Evolutionary conservation across 257 asterid genomes (phyloP).

Genomic region (Schizonepeta tenuifolia): DNA sequence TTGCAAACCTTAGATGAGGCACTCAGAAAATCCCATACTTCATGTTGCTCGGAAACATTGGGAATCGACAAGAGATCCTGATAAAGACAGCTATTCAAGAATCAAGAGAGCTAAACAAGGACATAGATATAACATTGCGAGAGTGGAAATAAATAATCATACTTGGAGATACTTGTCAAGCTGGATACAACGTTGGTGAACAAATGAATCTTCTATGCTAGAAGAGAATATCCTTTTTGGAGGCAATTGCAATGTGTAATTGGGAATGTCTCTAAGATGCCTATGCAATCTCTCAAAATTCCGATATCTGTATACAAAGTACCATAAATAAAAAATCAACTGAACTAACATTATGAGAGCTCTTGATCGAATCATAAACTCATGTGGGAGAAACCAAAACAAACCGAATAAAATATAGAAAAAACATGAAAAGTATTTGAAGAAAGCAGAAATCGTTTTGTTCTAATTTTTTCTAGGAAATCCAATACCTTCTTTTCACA

Average conservation of each 20-base stretch:
- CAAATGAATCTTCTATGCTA: constrained; percentile 86
- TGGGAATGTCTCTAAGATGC: constrained; percentile 90
- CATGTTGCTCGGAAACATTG: constrained; percentile 96
- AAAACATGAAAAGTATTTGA: not conserved
- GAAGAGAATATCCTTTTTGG: constrained; percentile 97
- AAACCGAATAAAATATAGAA: not conserved
- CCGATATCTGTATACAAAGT: constrained; percentile 64
- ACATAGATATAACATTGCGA: constrained; percentile 9
- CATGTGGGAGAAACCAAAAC: constrained; percentile 11
- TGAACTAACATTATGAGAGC: constrained; percentile 19
- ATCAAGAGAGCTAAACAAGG: constrained; percentile 19
- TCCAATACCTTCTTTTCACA: constrained; percentile 83
- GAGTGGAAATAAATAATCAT: constrained; percentile 36
- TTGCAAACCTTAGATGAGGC: constrained; percentile 77
- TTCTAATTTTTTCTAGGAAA: constrained; percentile 25
- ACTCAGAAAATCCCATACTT: constrained; percentile 95
- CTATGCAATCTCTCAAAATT: constrained; percentile 92
- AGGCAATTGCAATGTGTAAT: constrained; percentile 86
- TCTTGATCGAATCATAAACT: constrained; percentile 30
- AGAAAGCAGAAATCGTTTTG: constrained; percentile 1
- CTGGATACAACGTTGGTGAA: constrained; percentile 89
- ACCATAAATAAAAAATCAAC: constrained; percentile 27
- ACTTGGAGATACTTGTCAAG: constrained; percentile 95
- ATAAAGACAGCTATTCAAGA: constrained; percentile 36
- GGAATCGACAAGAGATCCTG: constrained; percentile 92